Base-by-base conservation (phyloP, 2,329 filamentous ascomycete species). In the Penicillium sp. region DNA sequence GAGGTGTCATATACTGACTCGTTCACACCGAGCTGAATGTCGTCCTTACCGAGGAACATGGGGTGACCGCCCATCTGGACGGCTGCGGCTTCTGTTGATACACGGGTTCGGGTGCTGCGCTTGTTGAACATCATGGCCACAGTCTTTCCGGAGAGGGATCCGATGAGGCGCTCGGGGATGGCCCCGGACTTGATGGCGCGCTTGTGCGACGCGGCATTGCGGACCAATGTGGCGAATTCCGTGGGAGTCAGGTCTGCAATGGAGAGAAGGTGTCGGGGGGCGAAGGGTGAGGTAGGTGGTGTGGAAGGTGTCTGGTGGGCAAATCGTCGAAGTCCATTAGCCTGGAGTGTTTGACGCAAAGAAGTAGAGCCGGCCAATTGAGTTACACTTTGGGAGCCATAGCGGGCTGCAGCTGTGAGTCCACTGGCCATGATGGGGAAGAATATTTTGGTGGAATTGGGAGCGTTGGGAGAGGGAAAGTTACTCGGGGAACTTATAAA, bases 91-190 rank as follows among this genome's bases (percentile, higher is more conserved):
- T 99, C 94, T 1, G 92, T 97, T 1, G 92, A 96, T 31, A 99
- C 88, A 58, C 94, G 87, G 11, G 94, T 99, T 56, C 94, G 85
- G 11, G 94, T 99, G 66, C 89, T 95, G 63, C 92, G 87, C 79
- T 99, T 99, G 81, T 83, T 95, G 80, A 99, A 99, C 81, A 95
- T 90, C 86, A 99, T 88, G 62, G 94, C 93, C 31, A 99, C 84
- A 0, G 92, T 92, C 74, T 90, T 86, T 48, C 90, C 89, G 1
- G 83, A 75, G 58, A 99, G 77, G 10, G 83, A 79, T 39, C 81
- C 80, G 50, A 81, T 77, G 50, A 95, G 77, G 41, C 80, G 77
- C 47, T 77, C 72, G 3, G 88, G 84, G 45, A 83, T 76, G 50
- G 82, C 78, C 43, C 85, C 84, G 18, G 85, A 83, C 73, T 95